Conservation (phyloP, 2,329 filamentous ascomycete genomes). For the Talaromyces piceae region DNA sequence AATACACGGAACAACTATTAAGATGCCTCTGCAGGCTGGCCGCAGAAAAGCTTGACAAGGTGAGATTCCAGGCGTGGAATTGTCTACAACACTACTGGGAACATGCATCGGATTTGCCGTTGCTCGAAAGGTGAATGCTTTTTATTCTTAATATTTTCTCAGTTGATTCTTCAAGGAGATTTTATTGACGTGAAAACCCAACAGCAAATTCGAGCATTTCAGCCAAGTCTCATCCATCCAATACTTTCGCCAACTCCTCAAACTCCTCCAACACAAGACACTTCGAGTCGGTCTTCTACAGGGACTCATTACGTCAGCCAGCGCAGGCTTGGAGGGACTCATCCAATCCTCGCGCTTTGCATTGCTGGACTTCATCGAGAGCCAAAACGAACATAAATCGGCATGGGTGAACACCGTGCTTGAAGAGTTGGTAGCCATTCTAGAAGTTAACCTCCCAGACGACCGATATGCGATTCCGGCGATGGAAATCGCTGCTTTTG, state of each 20-base stretch:
- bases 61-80: conserved; percentile 52
- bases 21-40: conserved; percentile 58
- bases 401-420: conserved; percentile 33
- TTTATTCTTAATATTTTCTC: no score
- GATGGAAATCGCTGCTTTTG: conserved; percentile 68
- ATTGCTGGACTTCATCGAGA: conserved; percentile 29
- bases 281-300: conserved; percentile 32
- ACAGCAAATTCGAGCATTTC: conserved; percentile 36
- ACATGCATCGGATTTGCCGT: conserved; percentile 25
- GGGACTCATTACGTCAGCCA: conserved; percentile 39
- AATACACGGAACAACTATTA: conserved; percentile 22
- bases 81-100: conserved; percentile 37
- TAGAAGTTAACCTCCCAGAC: conserved; percentile 46
- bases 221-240: conserved; percentile 37
- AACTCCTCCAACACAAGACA: conserved; percentile 29
- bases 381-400: conserved; percentile 21
- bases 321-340: conserved; percentile 38
- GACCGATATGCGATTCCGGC: conserved; percentile 69
- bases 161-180: no score
- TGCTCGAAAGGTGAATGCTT: conserved; percentile 37
- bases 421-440: conserved; percentile 46
- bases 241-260: conserved; percentile 38
- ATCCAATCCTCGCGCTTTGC: conserved; percentile 36
- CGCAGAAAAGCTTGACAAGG: conserved; percentile 82
- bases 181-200: conserved; percentile 12